Evolutionary conservation across 2,329 filamentous ascomycete genomes (phyloP).

Genomic region (Rosellinia necatrix): DNA sequence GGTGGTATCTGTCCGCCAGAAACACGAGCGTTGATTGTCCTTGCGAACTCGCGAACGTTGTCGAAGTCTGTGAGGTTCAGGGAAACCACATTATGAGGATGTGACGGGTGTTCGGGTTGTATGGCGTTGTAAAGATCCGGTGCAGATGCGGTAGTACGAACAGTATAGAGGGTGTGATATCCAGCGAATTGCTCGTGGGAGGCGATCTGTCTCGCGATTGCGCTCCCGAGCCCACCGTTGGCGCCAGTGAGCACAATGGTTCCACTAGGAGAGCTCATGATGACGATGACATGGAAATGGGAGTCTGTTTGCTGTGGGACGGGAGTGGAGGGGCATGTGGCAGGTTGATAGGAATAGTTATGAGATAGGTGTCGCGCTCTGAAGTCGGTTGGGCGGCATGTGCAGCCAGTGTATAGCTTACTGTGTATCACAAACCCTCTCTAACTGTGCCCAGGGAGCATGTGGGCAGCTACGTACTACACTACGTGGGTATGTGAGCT

Average conservation of each 20-base stretch:
- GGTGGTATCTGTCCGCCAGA: slow-evolving; percentile 39
- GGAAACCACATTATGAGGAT: slow-evolving; percentile 20
- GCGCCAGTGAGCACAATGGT: not conserved
- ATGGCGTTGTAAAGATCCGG: not conserved
- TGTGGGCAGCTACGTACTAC: too few species aligned
- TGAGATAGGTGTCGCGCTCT: too few species aligned
- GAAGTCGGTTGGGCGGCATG: too few species aligned
- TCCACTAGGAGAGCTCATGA: too few species aligned
- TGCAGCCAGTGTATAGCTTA: too few species aligned
- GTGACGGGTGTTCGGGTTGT: not conserved
- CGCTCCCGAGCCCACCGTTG: not conserved
- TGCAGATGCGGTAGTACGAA: slow-evolving; percentile 9
- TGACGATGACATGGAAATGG: too few species aligned
- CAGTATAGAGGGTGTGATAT: slow-evolving; percentile 24
- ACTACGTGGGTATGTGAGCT: too few species aligned
- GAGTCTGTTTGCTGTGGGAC: too few species aligned
- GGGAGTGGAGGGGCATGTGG: too few species aligned
- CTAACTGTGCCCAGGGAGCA: too few species aligned
- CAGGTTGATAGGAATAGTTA: too few species aligned
- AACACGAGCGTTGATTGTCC: slow-evolving; percentile 24
- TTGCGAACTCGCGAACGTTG: slow-evolving; percentile 17
- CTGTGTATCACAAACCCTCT: too few species aligned
- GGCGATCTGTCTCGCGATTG: slow-evolving; percentile 12
- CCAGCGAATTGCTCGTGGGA: not conserved
- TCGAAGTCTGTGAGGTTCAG: slow-evolving; percentile 21